Evolutionary conservation across 2,329 filamentous ascomycete species (phyloP), one percentile per base, ranked within the genome.

Genomic region (Fonsecaea erecta): DNA sequence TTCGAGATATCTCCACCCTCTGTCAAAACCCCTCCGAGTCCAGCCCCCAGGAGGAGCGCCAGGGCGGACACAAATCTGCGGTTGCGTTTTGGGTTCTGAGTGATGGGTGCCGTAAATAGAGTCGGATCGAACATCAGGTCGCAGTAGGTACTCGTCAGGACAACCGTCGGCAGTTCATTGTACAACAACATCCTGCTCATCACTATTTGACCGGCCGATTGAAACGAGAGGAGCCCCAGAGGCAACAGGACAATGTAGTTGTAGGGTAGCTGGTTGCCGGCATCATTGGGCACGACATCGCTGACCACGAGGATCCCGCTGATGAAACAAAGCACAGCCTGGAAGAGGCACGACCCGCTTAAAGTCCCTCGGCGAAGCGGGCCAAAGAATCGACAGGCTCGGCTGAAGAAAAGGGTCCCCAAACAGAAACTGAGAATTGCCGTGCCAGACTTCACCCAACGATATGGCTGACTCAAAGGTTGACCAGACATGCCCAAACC

Each of bases 91-190:
- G 73, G 74, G 62, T 81, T 80, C 52, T 74, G 63, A 8, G 70
- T 72, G 1, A 77, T 71, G 57, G 71, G 73, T 2, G 68, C 71
- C 0, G 68, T 70, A 37, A 80, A 68, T 34, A 71, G 67, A 28
- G 73, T 74, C 12, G 77, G 75, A 63, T 81, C 79, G 14, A 77
- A 77, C 7, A 78, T 77, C 46, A 81, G 74, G 64, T 81, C 79
- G 69, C 78, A 80, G 66, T 80, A 80, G 9, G 80, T 74, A 55
- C 78, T 81, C 4, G 79, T 81, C 66, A 81, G 66, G 11, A 81
- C 79, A 12, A 80, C 77, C 5, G 78, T 80, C n/a, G 79, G 79
- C 32, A 81, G 76, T 71, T 81, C 79, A 58, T 78, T 79, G 70
- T 77, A 81, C 0, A 75, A 74, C 37, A 81, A 72, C 11, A 76